These are phyloP conservation scores for Rhodamnia rubescens DNA, from an alignment of 345 rosid species.

Conservation along the genomic window DNA sequence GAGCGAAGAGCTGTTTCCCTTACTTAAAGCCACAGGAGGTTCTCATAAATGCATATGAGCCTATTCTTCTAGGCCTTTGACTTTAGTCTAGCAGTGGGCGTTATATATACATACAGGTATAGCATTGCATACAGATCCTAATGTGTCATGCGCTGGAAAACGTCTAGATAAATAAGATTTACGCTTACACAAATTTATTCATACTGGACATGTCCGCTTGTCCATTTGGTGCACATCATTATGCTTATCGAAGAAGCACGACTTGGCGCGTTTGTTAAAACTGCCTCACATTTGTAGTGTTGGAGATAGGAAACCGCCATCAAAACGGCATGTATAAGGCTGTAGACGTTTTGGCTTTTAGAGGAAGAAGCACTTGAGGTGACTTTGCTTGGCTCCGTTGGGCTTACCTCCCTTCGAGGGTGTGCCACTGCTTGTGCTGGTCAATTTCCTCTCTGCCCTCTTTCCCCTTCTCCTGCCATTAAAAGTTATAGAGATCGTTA, in stretches of 20 bases:
- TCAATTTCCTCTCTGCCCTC: rapidly evolving
- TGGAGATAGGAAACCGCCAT: background rate
- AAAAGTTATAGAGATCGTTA: background rate
- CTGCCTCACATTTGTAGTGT: background rate
- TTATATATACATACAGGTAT: background rate
- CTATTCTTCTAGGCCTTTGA: background rate
- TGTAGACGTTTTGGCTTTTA: background rate
- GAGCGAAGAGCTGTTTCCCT: background rate
- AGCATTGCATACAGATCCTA: background rate
- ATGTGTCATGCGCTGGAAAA: background rate
- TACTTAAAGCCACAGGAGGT: background rate
- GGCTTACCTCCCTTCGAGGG: background rate
- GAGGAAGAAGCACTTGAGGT: background rate
- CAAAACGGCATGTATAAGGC: background rate
- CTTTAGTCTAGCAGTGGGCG: background rate
- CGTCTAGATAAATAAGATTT: background rate
- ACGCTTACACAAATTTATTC: background rate
- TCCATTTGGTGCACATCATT: background rate
- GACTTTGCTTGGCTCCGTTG: background rate
- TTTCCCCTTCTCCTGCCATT: background rate
- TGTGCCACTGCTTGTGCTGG: background rate
- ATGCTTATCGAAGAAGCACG: background rate
- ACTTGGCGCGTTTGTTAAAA: background rate
- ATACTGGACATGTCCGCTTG: background rate
- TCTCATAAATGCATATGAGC: background rate